phyloP scores from a whole-genome alignment of 1,139 yeast genomes.

The Taphrina wiesneri region DNA sequence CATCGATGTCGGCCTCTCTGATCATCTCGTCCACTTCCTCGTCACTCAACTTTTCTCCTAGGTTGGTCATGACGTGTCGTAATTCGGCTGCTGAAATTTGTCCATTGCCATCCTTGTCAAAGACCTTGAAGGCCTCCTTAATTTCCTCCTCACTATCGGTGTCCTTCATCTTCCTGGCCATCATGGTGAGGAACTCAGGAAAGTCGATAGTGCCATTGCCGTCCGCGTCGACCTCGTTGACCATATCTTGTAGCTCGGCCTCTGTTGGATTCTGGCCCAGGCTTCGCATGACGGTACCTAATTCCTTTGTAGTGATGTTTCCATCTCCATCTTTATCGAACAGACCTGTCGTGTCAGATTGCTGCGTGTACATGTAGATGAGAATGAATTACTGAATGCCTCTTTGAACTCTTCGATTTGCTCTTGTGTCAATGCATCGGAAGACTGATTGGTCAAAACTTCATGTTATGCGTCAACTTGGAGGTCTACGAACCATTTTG shows the following conservation, averaged over 20 bases:
- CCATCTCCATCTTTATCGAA: conserved; percentile 75
- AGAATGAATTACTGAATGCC: conserved; percentile 71
- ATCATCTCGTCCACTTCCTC: conserved; percentile 97
- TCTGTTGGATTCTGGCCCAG: conserved; percentile 96
- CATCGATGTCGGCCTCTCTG: conserved; percentile 71
- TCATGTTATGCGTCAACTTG: background rate
- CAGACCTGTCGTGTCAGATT: conserved; percentile 16
- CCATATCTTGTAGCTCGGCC: conserved; percentile 91
- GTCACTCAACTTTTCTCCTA: conserved; percentile 93
- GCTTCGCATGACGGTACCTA: conserved; percentile 98
- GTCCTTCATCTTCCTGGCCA: conserved; percentile 95
- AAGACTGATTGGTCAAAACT: background rate
- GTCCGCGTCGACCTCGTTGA: conserved; percentile 93
- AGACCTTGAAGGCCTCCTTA: conserved; percentile 93
- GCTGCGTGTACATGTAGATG: background rate
- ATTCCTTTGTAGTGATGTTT: conserved; percentile 88
- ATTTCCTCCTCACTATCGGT: conserved; percentile 96
- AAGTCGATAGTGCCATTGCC: conserved; percentile 77
- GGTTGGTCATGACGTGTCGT: conserved; percentile 92
- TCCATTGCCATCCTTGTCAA: conserved; percentile 89
- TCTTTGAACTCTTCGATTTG: conserved; percentile 72
- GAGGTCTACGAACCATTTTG: background rate
- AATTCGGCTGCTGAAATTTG: conserved; percentile 94
- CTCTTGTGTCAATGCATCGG: conserved; percentile 32
- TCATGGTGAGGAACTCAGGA: conserved; percentile 64